phyloP scores from a whole-genome alignment of 2,329 filamentous ascomycete species.

The Sporothrix humicola region DNA sequence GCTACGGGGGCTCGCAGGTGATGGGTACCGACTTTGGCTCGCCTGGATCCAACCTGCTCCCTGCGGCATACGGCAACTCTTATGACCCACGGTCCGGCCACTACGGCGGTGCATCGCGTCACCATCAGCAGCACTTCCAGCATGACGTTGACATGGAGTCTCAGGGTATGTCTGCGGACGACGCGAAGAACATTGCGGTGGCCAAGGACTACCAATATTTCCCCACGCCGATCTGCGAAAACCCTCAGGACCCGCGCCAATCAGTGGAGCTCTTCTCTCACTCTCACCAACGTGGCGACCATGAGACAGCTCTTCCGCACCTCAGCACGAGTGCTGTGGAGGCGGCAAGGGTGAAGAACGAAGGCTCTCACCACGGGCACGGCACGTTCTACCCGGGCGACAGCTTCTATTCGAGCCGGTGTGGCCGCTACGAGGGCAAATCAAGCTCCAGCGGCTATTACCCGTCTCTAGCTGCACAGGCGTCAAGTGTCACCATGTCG shows the following conservation, averaged over 20 bases:
- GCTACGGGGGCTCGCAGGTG: constrained; percentile 50
- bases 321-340: constrained; percentile 38
- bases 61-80: constrained; percentile 45
- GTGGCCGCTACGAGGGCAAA: constrained; percentile 61
- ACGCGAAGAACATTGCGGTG: constrained; percentile 56
- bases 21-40: constrained; percentile 50
- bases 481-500: constrained; percentile 55
- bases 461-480: constrained; percentile 54
- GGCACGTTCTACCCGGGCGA: constrained; percentile 53
- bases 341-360: constrained; percentile 56
- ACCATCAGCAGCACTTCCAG: constrained; percentile 43
- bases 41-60: constrained; percentile 49
- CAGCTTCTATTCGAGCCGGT: constrained; percentile 50
- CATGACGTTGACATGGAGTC: constrained; percentile 59
- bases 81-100: constrained; percentile 52
- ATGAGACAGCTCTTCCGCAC: constrained; percentile 45
- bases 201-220: constrained; percentile 63
- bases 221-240: constrained; percentile 57
- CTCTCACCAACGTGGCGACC: constrained; percentile 44
- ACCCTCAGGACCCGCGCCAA: constrained; percentile 51
- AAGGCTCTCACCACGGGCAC: constrained; percentile 50
- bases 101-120: constrained; percentile 50
- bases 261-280: constrained; percentile 58
- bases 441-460: constrained; percentile 59
- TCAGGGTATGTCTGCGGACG: constrained; percentile 55